Evolutionary conservation across 2,329 filamentous ascomycete genomes (phyloP), one percentile per base, ranked within the genome.

Genomic region (Domatiomyces globalis): DNA sequence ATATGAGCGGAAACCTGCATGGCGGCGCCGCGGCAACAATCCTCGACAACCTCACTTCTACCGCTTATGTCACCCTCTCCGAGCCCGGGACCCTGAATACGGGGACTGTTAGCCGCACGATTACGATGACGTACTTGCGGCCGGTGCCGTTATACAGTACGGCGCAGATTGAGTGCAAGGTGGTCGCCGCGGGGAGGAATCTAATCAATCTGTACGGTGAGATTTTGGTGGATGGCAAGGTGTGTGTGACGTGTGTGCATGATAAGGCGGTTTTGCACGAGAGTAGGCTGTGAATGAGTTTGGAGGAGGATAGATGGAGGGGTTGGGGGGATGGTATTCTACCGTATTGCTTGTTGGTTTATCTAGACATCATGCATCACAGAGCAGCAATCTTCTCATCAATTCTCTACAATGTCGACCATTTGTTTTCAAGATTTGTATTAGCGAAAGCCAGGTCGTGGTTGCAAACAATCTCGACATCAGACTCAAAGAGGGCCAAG

Each of bases 31-130:
- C 78, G 0, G 76, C 84, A 2, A 81, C 81, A 0, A 66, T 87
- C 3, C 81, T 86, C 58, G 84, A 87, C 66, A 69, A 77, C 52
- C 74, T 78, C 58, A 85, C 84, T 0, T 78, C 78, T 2, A 63
- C 78, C 17, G 71, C 79, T 2, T 65, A 86, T 10, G 65, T 74
- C 8, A 71, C 81, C 39, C 64, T 83, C 49, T 73, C 74, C 45
- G 69, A 68, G 19, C 77, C 76, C 0, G 82, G 80, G 5, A 79
- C 75, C 63, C 85, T 83, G 76, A 67, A 72, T 51, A 69, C 67
- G 42, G 71, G 81, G 4, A 53, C 54, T 18, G 57, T 60, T 46
- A 54, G 49, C 8, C 45, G 58, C 17, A 58, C 58, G 5, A 55
- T 60, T 45, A 58, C 53, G 12, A 59, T 56, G 51, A 54, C 25